phyloP scores from a whole-genome alignment of 163 green algal species.

The Volvox carteri region DNA sequence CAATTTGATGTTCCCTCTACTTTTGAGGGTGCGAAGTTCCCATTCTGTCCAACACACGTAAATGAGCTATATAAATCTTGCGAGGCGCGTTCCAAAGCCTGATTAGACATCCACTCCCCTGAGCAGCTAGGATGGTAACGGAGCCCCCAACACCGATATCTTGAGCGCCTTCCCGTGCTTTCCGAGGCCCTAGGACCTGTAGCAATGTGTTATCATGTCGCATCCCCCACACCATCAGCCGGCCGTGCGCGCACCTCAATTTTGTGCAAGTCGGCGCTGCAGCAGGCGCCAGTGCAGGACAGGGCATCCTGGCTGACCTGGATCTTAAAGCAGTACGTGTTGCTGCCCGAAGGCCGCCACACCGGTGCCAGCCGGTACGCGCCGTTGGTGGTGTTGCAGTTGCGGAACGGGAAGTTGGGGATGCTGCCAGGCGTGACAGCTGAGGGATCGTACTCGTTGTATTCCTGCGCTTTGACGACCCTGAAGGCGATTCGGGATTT shows the following conservation, averaged over 20 bases:
- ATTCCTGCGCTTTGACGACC: background rate
- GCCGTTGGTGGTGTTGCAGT: background rate
- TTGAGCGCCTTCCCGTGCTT: background rate
- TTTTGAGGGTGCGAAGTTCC: no score
- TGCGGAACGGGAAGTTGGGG: slow-evolving; percentile 24
- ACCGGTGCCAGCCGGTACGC: background rate
- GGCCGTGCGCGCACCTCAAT: slow-evolving; percentile 30
- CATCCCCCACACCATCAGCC: no score
- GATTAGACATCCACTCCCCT: no score
- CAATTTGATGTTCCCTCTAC: no score
- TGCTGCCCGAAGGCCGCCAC: background rate
- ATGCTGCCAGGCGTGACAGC: background rate
- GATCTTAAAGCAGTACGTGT: slow-evolving; percentile 36
- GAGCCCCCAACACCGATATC: background rate
- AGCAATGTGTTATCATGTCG: background rate
- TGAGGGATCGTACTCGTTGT: background rate
- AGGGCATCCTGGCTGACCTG: background rate
- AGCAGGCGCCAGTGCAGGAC: slow-evolving; percentile 7
- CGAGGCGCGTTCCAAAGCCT: background rate
- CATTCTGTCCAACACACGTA: background rate
- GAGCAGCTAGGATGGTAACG: background rate
- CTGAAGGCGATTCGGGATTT: no score
- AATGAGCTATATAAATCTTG: background rate
- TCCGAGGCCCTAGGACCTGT: background rate
- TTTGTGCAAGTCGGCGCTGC: slow-evolving; percentile 25